These are phyloP conservation scores for Aspergillus diversus DNA, from an alignment of 495 filamentous ascomycete genomes.

Conservation along the genomic window DNA sequence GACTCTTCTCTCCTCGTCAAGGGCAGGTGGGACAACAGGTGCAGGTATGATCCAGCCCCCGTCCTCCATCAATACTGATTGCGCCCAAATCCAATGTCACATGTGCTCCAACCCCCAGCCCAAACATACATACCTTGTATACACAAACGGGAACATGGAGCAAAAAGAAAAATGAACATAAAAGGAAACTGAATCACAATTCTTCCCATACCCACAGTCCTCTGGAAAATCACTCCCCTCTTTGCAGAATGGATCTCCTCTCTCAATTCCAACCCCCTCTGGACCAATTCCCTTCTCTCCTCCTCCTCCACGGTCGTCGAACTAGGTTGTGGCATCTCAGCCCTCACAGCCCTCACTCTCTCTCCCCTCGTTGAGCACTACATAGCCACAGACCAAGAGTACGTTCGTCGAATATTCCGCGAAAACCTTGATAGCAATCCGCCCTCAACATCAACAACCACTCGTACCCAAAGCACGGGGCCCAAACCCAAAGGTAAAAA, in stretches of 20 bases:
- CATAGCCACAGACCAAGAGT: constrained; percentile 86
- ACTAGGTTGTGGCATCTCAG: constrained; percentile 85
- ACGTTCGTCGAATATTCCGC: constrained; percentile 73
- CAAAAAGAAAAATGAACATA: too few species aligned
- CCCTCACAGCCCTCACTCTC: constrained; percentile 69
- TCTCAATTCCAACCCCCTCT: constrained; percentile 62
- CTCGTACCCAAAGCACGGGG: neutral
- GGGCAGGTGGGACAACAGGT: constrained; percentile 85
- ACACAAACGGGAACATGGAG: too few species aligned
- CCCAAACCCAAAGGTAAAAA: constrained; percentile 31
- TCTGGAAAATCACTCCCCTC: constrained; percentile 91
- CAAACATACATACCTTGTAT: too few species aligned
- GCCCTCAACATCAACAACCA: neutral
- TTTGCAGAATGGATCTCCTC: constrained; percentile 81
- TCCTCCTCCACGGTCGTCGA: constrained; percentile 68
- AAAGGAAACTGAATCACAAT: neutral
- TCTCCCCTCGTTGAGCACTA: constrained; percentile 65
- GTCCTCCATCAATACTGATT: constrained; percentile 4
- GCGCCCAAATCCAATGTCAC: neutral
- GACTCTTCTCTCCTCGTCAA: constrained; percentile 73
- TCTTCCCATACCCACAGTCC: constrained; percentile 48
- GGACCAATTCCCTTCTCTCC: constrained; percentile 56
- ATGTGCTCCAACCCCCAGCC: constrained; percentile 7
- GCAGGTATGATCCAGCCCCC: constrained; percentile 62
- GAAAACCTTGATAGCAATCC: constrained; percentile 74